Base-by-base conservation (phyloP, 129 eudicot species). In the Escallonia rubra region DNA sequence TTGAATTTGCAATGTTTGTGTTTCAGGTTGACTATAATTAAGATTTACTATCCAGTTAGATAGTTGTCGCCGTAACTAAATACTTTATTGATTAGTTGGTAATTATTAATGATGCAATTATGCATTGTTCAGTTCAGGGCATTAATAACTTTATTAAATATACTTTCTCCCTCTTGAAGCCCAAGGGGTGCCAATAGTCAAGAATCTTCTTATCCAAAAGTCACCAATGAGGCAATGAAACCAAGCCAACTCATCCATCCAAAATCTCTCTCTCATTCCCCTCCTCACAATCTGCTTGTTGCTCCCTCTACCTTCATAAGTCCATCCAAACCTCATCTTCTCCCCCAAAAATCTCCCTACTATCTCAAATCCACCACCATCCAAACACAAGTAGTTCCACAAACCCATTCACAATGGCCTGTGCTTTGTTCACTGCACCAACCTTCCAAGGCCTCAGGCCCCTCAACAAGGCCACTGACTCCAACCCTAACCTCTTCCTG, bases 381-480 rank as follows among this genome's bases (percentile, higher is more conserved):
- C 55, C 9, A 50, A n/a, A 50, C 3, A 50, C 2, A 50, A 2
- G 10, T 4, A 47, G 51, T 5, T 6, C 10, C 10, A 50, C 55
- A 8, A 50, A 4, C 34, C 34, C 34, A 23, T 64, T 90, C 69
- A 60, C 87, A 23, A 23, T 23, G 34, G 34, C 34, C 34, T 23
- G 34, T 23, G 34, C 34, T 56, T 46, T 84, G 65, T 59, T 84
- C 65, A 81, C 95, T 6, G 53, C 90, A 11, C 95, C 90, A 59
- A 73, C 82, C 41, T 78, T 87, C 81, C 90, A 83, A 53, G 95
- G 90, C 7, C 83, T 87, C 53, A 66, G 87, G 56, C 90, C 90
- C 63, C 85, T 78, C 59, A 83, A 76, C 87, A 75, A 80, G 61
- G 44, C 78, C 74, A 65, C 71, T 5, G 78, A 70, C 63, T 23